Evolutionary conservation across 164 flowering plant genomes (phyloP), one percentile per base, ranked within the genome.

Genomic region (Vitis labrusca): DNA sequence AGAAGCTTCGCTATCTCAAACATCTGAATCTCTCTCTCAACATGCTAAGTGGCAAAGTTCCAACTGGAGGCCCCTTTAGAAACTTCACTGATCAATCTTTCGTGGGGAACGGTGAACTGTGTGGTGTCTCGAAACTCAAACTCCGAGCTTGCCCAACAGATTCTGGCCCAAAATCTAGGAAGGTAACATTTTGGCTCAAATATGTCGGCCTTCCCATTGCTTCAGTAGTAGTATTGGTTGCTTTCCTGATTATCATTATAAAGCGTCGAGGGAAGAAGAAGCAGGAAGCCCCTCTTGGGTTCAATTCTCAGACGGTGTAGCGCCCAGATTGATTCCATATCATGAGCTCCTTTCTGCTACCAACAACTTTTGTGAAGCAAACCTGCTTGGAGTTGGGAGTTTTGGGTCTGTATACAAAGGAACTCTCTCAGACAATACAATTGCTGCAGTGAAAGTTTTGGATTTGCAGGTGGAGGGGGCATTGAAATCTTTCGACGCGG

Each of bases 81-180:
- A 66, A 73, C 56, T 73, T 73, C 59, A 59, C 71, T 3, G 37
- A 12, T 19, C 23, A 0, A 49, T 73, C 76, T 1, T 73, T 73
- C 37, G 29, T 61, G 51, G 27, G 52, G 0, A 73, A 73, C 17
- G 50, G 19, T 32, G 71, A 48, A 17, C 27, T 73, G 2, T 73
- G 76, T 56, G 76, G 76, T 4, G 9, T 30, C 9, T 6, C 44
- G 44, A 37, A 37, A 9, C 57, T 17, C 3, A 12, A 50, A 51
- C 53, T 51, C 53, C 53, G 13, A 51, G 53, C 53, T 51, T 51
- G 53, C 53, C 53, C 53, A 13, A 51, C 15, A 8, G 5, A 50
- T 50, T 23, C 27, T 23, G 51, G 10, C 11, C 51, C 10, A 0
- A 10, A 10, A 9, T 51, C 11, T 51, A 10, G 15, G 53, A 51